Evolutionary conservation across 768 basidiomycete genomes (phyloP), one percentile per base, ranked within the genome.

Genomic region (Terana coerulea): DNA sequence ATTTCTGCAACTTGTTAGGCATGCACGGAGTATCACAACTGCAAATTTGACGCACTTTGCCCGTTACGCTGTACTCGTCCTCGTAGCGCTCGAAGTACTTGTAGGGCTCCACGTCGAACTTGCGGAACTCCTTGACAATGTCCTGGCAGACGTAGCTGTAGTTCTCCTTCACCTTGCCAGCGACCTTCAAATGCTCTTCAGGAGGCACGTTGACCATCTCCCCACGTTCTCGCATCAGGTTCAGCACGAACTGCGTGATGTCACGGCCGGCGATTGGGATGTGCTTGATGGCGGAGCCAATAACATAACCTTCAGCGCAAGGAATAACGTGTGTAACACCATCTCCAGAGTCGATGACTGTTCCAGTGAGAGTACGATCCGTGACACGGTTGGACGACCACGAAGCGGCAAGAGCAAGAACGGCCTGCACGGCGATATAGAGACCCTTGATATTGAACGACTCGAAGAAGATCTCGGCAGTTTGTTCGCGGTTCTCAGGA

Each of bases 391-490:
- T 89, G 53, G 91, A 94, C 1, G 93, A 81, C 97, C 97, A 98
- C 1, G 93, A 95, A 0, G 95, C 95, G 3, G 97, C 97, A 56
- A 99, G 88, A 0, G 97, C 97, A 9, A 99, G 85, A 5, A 99
- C 97, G 30, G 97, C 97, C 67, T 98, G 97, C 0, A 99, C 97
- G 46, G 95, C 97, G 61, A 99, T 98, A 70, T 98, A 98, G 37
- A 98, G 79, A 19, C 95, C 95, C 66, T 94, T 90, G 74, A 98
- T 95, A 72, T 98, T 98, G 84, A 99, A 99, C 0, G 93, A 95
- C 72, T 99, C 97, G 69, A 98, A 99, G 80, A 99, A 98, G 73
- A 98, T 98, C 67, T 98, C 95, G 17, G 97, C 97, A 0, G 95
- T 98, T 69, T 95, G 95, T 70, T 99, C 97, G 61, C 97, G 80